A percentile compares a stretch with the other conserved stretches of the same genome.
These are phyloP conservation scores for Bigelowiella natans DNA, from an alignment of 78 protist genomes.

Conservation along the genomic window DNA sequence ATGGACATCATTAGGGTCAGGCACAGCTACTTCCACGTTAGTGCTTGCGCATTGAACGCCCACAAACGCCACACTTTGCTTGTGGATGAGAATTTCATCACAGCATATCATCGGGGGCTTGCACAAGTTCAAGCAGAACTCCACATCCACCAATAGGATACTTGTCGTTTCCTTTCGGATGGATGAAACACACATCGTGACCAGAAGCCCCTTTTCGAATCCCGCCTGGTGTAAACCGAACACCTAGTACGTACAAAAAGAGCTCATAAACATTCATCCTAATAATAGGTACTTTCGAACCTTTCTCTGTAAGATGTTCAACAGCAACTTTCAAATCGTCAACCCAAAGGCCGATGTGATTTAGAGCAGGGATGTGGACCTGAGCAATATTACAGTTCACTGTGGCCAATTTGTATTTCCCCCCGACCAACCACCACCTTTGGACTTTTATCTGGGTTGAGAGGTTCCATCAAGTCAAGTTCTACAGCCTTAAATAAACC, in stretches of 20 bases:
- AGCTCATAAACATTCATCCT: background rate
- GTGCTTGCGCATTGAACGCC: no score
- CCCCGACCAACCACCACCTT: no score
- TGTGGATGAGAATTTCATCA: no score
- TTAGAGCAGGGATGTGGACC: conserved; percentile 20
- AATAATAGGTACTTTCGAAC: no score
- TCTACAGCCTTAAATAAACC: conserved; percentile 21
- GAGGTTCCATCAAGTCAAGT: conserved; percentile 22
- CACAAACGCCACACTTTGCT: no score
- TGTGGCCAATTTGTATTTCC: no score
- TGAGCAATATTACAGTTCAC: background rate
- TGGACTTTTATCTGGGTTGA: background rate
- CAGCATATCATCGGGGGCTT: background rate
- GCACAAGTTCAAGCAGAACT: background rate
- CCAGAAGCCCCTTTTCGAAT: background rate
- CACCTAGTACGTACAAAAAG: background rate
- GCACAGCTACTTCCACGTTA: no score
- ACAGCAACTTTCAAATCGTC: conserved; percentile 5
- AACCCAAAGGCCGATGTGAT: conserved; percentile 27
- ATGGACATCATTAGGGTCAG: no score
- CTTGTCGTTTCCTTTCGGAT: conserved; percentile 4
- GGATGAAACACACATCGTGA: conserved; percentile 5
- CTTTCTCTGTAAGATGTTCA: background rate
- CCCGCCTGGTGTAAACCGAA: conserved; percentile 2
- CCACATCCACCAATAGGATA: background rate